Conservation (phyloP, 805 yeast species). For the Torulaspora microellipsoides region DNA sequence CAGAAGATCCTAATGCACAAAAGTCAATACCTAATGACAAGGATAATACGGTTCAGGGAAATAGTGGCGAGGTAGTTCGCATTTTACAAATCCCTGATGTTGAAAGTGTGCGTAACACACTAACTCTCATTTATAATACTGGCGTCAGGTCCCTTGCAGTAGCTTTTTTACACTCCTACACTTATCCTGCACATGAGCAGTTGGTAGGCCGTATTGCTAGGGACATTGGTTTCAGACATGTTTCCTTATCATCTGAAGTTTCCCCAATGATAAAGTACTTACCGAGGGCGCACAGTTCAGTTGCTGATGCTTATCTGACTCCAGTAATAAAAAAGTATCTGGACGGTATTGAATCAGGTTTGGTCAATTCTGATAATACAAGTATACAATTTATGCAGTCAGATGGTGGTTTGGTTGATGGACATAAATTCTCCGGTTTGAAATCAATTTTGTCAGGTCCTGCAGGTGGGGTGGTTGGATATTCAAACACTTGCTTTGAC, state of each 20-base stretch:
- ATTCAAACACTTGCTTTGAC: conserved; percentile 73
- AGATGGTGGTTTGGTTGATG: conserved; percentile 91
- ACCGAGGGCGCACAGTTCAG: conserved; percentile 70
- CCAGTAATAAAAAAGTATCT: conserved; percentile 71
- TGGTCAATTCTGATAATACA: conserved; percentile 45
- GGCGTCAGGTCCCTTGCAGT: conserved; percentile 71
- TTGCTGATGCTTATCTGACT: conserved; percentile 78
- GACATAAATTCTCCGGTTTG: conserved; percentile 77
- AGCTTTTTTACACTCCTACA: conserved; percentile 67
- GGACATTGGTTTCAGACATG: conserved; percentile 61
- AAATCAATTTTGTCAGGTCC: conserved; percentile 92
- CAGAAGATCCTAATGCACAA: conserved; percentile 57
- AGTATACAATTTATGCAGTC: conserved; percentile 87
- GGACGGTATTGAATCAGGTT: conserved; percentile 55
- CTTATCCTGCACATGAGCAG: conserved; percentile 65
- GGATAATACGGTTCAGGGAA: conserved; percentile 45
- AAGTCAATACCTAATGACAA: conserved; percentile 13
- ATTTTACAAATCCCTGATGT: conserved; percentile 50
- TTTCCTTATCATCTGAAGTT: conserved; percentile 63
- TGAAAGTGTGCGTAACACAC: conserved; percentile 38
- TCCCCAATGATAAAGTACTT: conserved; percentile 78
- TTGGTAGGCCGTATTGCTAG: conserved; percentile 55
- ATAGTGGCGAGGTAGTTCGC: conserved; percentile 64
- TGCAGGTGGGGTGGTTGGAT: conserved; percentile 97
- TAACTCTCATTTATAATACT: conserved; percentile 44